Base-by-base conservation (phyloP, 202 grass and related monocot genomes). In the Saccharum hybrid region DNA sequence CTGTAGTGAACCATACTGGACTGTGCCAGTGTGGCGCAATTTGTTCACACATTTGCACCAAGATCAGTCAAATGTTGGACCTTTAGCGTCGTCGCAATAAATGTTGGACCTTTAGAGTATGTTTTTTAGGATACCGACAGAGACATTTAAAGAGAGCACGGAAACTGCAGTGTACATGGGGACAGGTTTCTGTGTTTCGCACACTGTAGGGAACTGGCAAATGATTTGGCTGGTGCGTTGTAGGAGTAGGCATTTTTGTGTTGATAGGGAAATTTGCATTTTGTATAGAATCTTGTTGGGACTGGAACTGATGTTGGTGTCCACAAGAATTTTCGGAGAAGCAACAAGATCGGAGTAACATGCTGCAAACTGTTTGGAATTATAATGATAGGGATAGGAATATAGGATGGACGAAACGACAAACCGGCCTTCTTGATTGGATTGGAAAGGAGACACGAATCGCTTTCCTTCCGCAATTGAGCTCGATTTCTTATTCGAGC, bases 121-220 rank as follows among this genome's bases (percentile, higher is more conserved):
- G 77, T 52, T 80, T 56, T 26, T 26, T 21, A 39, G 21, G 78
- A 69, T 57, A 69, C 64, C 64, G 65, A 80, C 37, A 63, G 0
- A 45, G 21, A 43, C 37, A 79, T 80, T 75, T 60, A 39, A 68
- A 68, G 54, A 49, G 10, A 12, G 18, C 40, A 59, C 39, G 12
- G 33, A 78, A 72, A 22, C 42, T 49, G 45, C 37, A 48, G 38
- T 34, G 72, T 61, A 71, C 61, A 41, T 36, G 63, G 71, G 40
- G 65, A 71, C 87, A 59, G 30, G 78, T 72, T 89, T 86, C 83
- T 60, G 66, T 59, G 78, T 42, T 81, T 71, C 83, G 86, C 83
- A 61, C 72, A 19, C 36, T 89, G 60, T 60, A 40, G 13, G 8
- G 66, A 62, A 78, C 18, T 68, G 45, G 26, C 60, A 36, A 59